A percentile compares a stretch with the other conserved stretches of the same genome.
phyloP scores from a whole-genome alignment of 441 rosid genomes.

The Pelargonium citronellum region DNA sequence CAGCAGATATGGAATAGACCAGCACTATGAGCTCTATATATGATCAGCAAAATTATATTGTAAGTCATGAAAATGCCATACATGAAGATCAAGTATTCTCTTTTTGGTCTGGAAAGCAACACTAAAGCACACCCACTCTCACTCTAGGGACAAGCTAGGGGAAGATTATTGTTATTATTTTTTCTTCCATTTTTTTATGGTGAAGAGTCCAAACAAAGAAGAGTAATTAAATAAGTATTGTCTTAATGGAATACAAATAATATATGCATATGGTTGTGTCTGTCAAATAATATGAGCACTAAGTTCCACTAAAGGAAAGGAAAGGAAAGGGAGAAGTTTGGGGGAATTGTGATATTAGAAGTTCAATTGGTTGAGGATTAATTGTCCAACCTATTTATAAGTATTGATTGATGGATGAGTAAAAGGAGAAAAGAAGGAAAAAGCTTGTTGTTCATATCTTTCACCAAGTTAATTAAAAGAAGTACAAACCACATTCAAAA shows the following conservation, averaged over 20 bases:
- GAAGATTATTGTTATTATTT: too few species aligned
- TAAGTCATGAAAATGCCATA: background rate
- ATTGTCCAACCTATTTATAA: background rate
- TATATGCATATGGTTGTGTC: too few species aligned
- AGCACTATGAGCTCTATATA: background rate
- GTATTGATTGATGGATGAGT: background rate
- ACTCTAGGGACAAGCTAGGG: background rate
- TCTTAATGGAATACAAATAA: background rate
- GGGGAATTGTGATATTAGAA: background rate
- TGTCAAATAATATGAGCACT: background rate
- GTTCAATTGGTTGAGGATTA: background rate
- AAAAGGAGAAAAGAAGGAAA: background rate
- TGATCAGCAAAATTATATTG: too few species aligned
- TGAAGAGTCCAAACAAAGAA: too few species aligned
- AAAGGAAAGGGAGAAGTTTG: background rate
- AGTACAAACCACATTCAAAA: too few species aligned
- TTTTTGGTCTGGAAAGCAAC: constrained; percentile 1
- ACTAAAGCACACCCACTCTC: background rate
- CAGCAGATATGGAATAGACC: background rate
- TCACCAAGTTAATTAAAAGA: background rate
- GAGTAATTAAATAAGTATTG: background rate
- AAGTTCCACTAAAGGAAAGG: background rate
- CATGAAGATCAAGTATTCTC: background rate
- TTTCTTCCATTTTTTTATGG: too few species aligned
- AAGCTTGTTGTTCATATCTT: background rate